A percentile compares a stretch with the other conserved stretches of the same genome.
Evolutionary conservation across 1,284 basidiomycete genomes (phyloP).

Genomic region (Takashimella tepidaria): DNA sequence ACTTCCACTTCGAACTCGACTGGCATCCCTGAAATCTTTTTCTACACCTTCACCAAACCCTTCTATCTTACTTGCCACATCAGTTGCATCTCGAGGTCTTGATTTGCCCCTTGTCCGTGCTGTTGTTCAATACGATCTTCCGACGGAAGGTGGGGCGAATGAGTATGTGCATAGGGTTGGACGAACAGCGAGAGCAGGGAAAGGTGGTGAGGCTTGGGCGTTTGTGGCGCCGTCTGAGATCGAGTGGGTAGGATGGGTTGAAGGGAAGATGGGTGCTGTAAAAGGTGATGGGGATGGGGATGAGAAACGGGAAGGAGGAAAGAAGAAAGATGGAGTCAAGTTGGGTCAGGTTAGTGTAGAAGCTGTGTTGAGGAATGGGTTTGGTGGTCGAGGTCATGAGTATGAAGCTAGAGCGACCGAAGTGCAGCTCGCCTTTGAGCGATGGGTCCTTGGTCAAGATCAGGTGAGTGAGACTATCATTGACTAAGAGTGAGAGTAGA

Average conservation of each 20-base stretch:
- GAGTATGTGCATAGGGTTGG: conserved; percentile 98
- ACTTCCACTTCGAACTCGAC: conserved; percentile 72
- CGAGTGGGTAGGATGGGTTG: conserved; percentile 84
- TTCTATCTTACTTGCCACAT: conserved; percentile 87
- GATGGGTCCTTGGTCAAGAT: conserved; percentile 77
- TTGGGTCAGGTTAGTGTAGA: conserved; percentile 65
- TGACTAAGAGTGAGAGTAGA: too few species aligned
- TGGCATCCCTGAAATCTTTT: conserved; percentile 77
- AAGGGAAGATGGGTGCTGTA: conserved; percentile 60
- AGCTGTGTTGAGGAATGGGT: conserved; percentile 68
- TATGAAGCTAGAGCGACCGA: conserved; percentile 90
- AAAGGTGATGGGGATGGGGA: conserved; percentile 20
- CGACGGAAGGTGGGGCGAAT: conserved; percentile 92
- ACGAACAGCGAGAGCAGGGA: conserved; percentile 91
- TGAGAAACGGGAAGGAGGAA: conserved; percentile 20
- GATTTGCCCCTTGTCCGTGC: conserved; percentile 92
- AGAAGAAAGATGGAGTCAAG: conserved; percentile 49
- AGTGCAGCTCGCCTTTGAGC: conserved; percentile 89
- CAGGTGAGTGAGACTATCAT: conserved; percentile 61
- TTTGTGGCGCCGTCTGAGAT: conserved; percentile 77
- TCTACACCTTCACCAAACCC: conserved; percentile 50
- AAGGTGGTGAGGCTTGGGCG: conserved; percentile 82
- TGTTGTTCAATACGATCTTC: conserved; percentile 94
- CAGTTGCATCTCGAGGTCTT: conserved; percentile 94
- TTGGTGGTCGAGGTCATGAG: conserved; percentile 73